phyloP scores from a whole-genome alignment of 441 rosid genomes.

The Croton setiger region DNA sequence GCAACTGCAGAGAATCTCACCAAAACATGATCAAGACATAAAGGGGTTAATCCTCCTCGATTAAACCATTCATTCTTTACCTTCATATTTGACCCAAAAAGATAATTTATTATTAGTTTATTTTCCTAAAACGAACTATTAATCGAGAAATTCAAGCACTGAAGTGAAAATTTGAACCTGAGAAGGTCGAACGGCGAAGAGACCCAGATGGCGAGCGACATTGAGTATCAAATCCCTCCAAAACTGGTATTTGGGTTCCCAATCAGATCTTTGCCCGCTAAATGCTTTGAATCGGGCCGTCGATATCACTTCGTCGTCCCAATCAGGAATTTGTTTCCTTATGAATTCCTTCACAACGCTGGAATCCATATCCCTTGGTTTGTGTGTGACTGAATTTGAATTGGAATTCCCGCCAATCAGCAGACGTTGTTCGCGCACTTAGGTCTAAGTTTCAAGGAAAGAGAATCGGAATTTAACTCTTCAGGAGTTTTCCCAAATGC shows the following conservation, averaged over 20 bases:
- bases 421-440: neutral
- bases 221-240: slow-evolving; percentile 69
- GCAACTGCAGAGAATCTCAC: slow-evolving; percentile 36
- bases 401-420: slow-evolving; percentile 13
- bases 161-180: slow-evolving; percentile 40
- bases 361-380: slow-evolving; percentile 35
- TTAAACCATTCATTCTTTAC: slow-evolving; percentile 59
- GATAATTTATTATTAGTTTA: neutral
- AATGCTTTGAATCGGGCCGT: slow-evolving; percentile 83
- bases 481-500: neutral
- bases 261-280: slow-evolving; percentile 85
- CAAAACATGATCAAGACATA: slow-evolving; percentile 68
- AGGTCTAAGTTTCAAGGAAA: neutral
- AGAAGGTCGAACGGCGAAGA: slow-evolving; percentile 42
- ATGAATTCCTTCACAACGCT: slow-evolving; percentile 41
- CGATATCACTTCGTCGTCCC: slow-evolving; percentile 71
- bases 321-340: slow-evolving; percentile 60
- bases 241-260: slow-evolving; percentile 65
- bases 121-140: neutral
- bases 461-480: neutral
- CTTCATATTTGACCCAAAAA: slow-evolving; percentile 23
- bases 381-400: neutral
- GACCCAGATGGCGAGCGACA: slow-evolving; percentile 47
- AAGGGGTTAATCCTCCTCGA: slow-evolving; percentile 62
- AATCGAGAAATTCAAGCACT: neutral